Evolutionary conservation across 2,329 filamentous ascomycete genomes (phyloP).

Genomic region (Myriangium duriaei): DNA sequence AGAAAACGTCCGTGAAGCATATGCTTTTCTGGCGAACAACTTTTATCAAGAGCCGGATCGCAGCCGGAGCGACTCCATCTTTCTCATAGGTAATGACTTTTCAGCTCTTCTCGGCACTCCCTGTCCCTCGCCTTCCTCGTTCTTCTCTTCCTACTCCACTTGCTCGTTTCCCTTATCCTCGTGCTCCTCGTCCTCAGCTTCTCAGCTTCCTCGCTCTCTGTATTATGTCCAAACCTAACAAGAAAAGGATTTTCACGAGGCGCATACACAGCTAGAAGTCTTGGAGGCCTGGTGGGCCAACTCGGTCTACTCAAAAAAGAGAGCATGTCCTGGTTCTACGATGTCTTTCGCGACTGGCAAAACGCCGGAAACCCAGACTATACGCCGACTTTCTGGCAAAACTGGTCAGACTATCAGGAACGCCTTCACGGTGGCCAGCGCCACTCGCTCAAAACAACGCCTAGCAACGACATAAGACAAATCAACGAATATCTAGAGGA

Average conservation of each 20-base stretch:
- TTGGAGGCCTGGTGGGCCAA: constrained; percentile 29
- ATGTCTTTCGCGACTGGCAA: constrained; percentile 20
- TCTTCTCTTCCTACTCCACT: no score
- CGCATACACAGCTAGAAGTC: constrained; percentile 28
- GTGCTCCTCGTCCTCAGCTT: no score
- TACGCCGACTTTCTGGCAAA: constrained; percentile 10
- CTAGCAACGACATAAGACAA: constrained; percentile 5
- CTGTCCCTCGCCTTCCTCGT: no score
- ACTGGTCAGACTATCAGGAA: constrained; percentile 9
- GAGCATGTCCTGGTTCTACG: constrained; percentile 16
- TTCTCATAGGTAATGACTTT: no score
- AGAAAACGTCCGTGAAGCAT: constrained; percentile 45
- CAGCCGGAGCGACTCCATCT: constrained; percentile 27
- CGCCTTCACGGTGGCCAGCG: constrained; percentile 2
- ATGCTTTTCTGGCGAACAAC: constrained; percentile 49
- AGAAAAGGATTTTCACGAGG: constrained; percentile 33
- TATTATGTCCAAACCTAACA: no score
- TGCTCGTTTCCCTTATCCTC: no score
- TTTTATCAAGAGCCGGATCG: constrained; percentile 24
- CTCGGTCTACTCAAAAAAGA: constrained; percentile 27
- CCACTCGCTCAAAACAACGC: constrained; percentile 4
- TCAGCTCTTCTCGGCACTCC: no score
- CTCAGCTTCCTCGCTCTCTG: no score
- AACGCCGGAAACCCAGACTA: constrained; percentile 15
- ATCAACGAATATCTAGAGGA: constrained; percentile 11